Evolutionary conservation across 352 stramenopile genomes (phyloP).

Genomic region (Phytophthora tentaculata): DNA sequence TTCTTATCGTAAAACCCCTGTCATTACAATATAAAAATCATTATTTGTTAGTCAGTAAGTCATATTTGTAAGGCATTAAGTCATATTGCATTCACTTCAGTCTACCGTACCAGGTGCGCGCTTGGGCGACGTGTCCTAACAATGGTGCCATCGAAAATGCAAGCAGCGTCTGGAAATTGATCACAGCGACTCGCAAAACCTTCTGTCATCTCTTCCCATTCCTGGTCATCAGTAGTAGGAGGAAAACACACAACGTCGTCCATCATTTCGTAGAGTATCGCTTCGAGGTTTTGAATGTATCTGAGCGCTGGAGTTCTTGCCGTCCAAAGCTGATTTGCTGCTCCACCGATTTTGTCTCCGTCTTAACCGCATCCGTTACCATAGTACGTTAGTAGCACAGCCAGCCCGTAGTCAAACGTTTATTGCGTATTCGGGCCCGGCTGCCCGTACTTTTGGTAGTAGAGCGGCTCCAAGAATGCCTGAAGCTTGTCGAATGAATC

Average conservation of each 20-base stretch:
- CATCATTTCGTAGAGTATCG: background rate
- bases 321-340: background rate
- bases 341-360: background rate
- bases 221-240: background rate
- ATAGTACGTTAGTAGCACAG: too few relatives aligned
- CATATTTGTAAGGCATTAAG: background rate
- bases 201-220: background rate
- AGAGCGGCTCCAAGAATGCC: background rate
- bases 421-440: too few relatives aligned
- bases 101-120: background rate
- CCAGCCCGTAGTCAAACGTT: too few relatives aligned
- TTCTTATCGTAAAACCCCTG: background rate
- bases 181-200: background rate
- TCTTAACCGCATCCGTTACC: too few relatives aligned
- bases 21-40: too few relatives aligned
- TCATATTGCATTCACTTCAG: too few relatives aligned
- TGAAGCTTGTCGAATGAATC: background rate
- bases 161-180: background rate
- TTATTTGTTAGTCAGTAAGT: too few relatives aligned
- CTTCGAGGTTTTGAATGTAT: background rate
- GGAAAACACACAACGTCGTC: background rate
- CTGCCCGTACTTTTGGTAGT: background rate
- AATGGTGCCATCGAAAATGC: background rate
- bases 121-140: background rate
- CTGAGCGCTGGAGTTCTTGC: background rate